Evolutionary conservation across 345 rosid genomes (phyloP), one percentile per base, ranked within the genome.

Genomic region (Geranium rotundifolium): DNA sequence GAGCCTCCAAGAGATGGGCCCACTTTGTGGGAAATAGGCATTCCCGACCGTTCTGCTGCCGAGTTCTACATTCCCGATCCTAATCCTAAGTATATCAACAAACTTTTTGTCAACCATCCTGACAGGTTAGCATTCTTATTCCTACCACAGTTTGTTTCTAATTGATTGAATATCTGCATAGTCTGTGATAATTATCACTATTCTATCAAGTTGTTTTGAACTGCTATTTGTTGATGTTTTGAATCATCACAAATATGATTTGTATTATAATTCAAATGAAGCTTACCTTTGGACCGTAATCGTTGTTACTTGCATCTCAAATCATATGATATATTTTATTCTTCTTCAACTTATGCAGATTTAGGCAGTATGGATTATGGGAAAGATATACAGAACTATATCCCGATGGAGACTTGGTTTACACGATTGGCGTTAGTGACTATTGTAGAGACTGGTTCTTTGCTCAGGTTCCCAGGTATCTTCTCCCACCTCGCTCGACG

Each of bases 291-390:
- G 13, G 52, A 46, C 52, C 10, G 52, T 12, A 46, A 46, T 46
- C 15, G 14, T 46, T 46, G 52, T 46, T 46, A 14, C 15, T 14
- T 12, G 52, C 16, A 46, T 46, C 12, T 46, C 52, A 46, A 9
- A 46, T 17, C 8, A 16, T 8, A 34, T 20, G 18, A 57, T 57
- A 34, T 34, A 34, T 8, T 5, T 23, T 23, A 23, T 23, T 57
- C 60, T 57, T 20, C 27, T 57, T 8, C 41, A 23, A 23, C 27
- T 23, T 65, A 60, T 27, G 23, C 81, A 85, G 85, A 74, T 92
- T 64, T 73, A 72, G 99, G 73, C 99, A 87, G 55, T 90, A 93
- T 19, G 99, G 99, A n/a, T 61, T 93, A 50, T 93, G 99, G 99
- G 96, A 89, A 63, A 75, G 96, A 68, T 92, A 87, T 60, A 23